Conservation (phyloP, 306 rosid species). For the Trifolium subterraneum region DNA sequence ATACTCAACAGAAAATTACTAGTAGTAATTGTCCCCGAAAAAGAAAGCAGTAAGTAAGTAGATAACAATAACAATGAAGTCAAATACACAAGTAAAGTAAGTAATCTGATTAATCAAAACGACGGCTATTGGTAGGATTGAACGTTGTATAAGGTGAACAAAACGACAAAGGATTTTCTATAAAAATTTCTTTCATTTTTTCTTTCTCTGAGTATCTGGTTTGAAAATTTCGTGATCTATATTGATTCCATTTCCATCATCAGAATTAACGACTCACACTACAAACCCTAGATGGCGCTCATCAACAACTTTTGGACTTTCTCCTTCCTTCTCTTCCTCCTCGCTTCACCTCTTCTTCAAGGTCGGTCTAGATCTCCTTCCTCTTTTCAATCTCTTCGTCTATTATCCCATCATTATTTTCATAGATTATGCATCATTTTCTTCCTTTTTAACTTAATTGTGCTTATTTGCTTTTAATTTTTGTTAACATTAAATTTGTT, state of each 20-base stretch:
- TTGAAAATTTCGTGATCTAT: neutral
- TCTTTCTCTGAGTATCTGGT: neutral
- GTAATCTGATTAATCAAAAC: conserved; percentile 3
- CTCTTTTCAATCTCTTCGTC: neutral
- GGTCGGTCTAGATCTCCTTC: conserved; percentile 1
- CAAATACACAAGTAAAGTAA: neutral
- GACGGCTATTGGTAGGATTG: neutral
- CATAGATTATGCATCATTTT: neutral
- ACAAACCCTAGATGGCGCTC: conserved; percentile 8
- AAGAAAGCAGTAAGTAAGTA: neutral
- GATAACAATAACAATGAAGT: neutral
- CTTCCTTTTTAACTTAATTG: neutral
- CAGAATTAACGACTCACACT: neutral
- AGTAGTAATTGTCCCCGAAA: too few species aligned
- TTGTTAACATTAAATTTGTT: too few species aligned
- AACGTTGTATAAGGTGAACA: neutral
- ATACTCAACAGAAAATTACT: neutral
- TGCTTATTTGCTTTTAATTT: neutral
- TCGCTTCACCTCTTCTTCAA: conserved; percentile 1
- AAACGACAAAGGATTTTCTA: neutral
- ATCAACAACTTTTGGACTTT: neutral
- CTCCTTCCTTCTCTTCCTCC: conserved; percentile 19
- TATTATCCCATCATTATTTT: neutral
- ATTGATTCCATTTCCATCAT: neutral
- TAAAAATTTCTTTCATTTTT: neutral